Conservation (phyloP, 2,329 filamentous ascomycete genomes). For the Neofusicoccum sp. region DNA sequence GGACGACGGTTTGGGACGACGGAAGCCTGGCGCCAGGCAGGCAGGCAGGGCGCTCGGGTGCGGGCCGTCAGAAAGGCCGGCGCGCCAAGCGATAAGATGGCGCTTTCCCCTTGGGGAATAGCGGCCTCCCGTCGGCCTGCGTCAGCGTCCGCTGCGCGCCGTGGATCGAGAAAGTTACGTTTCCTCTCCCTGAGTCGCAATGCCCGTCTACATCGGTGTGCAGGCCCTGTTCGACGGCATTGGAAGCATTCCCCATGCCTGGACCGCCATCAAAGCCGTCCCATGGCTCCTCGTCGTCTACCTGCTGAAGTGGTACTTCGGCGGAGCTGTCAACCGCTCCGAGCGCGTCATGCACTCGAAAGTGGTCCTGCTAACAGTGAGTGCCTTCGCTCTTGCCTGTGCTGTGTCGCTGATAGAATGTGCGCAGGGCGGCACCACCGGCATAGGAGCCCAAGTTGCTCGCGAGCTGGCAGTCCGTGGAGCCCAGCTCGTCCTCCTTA, state of each 20-base stretch:
- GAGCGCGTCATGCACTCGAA: conserved; percentile 91
- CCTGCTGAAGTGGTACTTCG: conserved; percentile 73
- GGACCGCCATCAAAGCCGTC: conserved; percentile 55
- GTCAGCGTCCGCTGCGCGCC: conserved; percentile 1
- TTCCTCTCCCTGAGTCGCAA: conserved; percentile 36
- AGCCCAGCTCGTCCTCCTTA: conserved; percentile 88
- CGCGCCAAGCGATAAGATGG: not conserved
- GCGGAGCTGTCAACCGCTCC: conserved; percentile 71
- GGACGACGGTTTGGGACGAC: too few relatives aligned
- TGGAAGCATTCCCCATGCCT: conserved; percentile 56
- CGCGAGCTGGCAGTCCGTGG: conserved; percentile 76
- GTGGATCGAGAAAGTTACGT: conserved; percentile 12
- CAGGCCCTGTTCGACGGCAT: conserved; percentile 59
- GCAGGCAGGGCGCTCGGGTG: too few relatives aligned
- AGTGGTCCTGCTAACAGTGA: conserved; percentile 86
- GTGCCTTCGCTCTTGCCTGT: conserved; percentile 24
- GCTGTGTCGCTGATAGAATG: conserved; percentile 25
- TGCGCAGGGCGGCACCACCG: conserved; percentile 79
- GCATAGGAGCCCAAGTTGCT: conserved; percentile 79
- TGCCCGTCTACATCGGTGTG: conserved; percentile 64
- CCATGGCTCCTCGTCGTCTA: conserved; percentile 57
- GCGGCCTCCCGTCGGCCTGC: conserved; percentile 7
- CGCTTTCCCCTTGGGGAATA: not conserved
- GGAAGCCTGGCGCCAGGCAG: too few relatives aligned
- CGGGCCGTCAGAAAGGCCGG: conserved; percentile 5